These are phyloP conservation scores for Sphenostylis stenocarpa DNA, from an alignment of 306 rosid species.

Conservation along the genomic window DNA sequence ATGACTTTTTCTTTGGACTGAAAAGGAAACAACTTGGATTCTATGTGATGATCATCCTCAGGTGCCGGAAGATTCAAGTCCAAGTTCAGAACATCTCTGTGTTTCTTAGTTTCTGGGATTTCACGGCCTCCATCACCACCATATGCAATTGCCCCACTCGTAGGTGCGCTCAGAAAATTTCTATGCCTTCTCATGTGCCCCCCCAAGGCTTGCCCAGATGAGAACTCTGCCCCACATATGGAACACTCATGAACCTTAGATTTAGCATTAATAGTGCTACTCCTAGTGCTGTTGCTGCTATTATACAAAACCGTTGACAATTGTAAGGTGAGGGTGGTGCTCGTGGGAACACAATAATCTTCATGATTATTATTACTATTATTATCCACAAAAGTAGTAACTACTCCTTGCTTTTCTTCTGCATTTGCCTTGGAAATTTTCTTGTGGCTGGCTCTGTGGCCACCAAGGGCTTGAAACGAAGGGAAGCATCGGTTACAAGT, in stretches of 20 bases:
- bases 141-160: slow-evolving; percentile 7
- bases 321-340: slow-evolving; percentile 61
- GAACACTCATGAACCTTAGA: slow-evolving; percentile 82
- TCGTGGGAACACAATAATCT: slow-evolving; percentile 27
- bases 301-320: slow-evolving; percentile 33
- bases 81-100: slow-evolving; percentile 50
- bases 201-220: slow-evolving; percentile 89
- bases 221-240: slow-evolving; percentile 74
- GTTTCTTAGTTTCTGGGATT: slow-evolving; percentile 29
- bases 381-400: slow-evolving; percentile 17
- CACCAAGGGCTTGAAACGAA: slow-evolving; percentile 90
- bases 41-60: slow-evolving; percentile 54
- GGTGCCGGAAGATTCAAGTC: slow-evolving; percentile 92
- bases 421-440: slow-evolving; percentile 45
- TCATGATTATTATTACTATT: not conserved
- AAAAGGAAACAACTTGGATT: slow-evolving; percentile 46
- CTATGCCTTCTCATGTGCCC: slow-evolving; percentile 94
- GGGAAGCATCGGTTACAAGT: slow-evolving; percentile 74
- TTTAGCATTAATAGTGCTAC: not conserved
- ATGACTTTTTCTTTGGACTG: slow-evolving; percentile 52
- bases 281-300: not conserved
- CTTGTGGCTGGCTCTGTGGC: slow-evolving; percentile 91
- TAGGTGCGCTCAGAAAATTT: slow-evolving; percentile 26
- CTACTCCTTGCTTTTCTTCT: slow-evolving; percentile 29
- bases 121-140: not conserved